Conservation (phyloP, 108 stramenopile species). For the Mayamaea pseudoterrestris region DNA sequence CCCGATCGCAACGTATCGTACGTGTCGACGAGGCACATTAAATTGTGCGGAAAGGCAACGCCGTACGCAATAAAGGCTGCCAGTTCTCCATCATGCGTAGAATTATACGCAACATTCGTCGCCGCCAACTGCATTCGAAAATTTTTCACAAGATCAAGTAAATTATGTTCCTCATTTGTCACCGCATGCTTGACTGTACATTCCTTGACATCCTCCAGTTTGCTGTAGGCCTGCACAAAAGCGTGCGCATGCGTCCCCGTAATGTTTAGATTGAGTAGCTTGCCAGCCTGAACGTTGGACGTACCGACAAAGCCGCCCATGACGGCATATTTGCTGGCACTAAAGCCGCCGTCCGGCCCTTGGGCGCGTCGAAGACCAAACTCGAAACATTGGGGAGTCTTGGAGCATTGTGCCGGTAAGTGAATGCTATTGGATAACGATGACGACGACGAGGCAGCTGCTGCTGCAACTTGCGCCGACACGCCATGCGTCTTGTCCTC, state of each 20-base stretch:
- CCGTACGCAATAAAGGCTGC: constrained; percentile 96
- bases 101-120: constrained; percentile 5
- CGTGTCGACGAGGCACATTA: constrained; percentile 95
- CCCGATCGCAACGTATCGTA: constrained; percentile 94
- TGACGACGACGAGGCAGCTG: not conserved
- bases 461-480: too few species aligned
- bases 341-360: constrained; percentile 94
- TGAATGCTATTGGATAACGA: not conserved
- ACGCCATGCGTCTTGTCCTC: constrained; percentile 30
- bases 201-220: constrained; percentile 51
- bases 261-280: constrained; percentile 63
- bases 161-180: constrained; percentile 15
- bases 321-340: constrained; percentile 85
- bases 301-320: constrained; percentile 95
- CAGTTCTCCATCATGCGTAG: constrained; percentile 89
- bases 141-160: constrained; percentile 39
- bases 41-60: constrained; percentile 80
- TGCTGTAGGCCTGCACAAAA: constrained; percentile 82
- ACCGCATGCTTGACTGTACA: constrained; percentile 19
- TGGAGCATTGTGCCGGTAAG: constrained; percentile 10
- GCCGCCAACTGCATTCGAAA: constrained; percentile 29
- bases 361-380: constrained; percentile 97
- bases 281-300: constrained; percentile 92
- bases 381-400: constrained; percentile 60
- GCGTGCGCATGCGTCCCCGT: constrained; percentile 96